A percentile compares a stretch with the other conserved stretches of the same genome.
Conservation (phyloP, 108 stramenopile species). For the Cyclotella atomus region DNA sequence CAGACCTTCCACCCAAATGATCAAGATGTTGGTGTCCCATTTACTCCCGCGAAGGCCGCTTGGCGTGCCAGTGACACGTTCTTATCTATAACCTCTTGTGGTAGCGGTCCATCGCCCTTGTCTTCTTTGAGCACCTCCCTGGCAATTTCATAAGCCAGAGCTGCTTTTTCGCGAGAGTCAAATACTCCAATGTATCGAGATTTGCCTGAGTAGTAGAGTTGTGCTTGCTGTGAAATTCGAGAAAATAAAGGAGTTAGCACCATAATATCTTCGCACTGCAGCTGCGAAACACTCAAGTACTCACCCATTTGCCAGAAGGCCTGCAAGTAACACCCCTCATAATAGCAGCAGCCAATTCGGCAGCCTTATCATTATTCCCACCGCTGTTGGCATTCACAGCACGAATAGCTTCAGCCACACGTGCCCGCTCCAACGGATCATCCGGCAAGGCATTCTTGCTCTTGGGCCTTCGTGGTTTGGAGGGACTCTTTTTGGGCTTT, state of each 20-base stretch:
- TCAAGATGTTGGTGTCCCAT: slow-evolving; percentile 26
- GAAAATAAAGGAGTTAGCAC: neutral
- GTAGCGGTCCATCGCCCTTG: slow-evolving; percentile 29
- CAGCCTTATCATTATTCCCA: slow-evolving; percentile 67
- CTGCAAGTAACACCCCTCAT: slow-evolving; percentile 63
- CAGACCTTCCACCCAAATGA: neutral
- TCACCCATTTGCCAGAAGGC: slow-evolving; percentile 64
- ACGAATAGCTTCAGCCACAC: slow-evolving; percentile 33
- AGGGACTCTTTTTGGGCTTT: slow-evolving; percentile 10
- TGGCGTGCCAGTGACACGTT: slow-evolving; percentile 79
- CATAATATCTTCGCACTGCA: neutral
- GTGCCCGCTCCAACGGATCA: slow-evolving; percentile 35
- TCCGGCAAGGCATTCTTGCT: slow-evolving; percentile 17
- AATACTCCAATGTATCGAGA: slow-evolving; percentile 78
- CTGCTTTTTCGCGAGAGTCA: slow-evolving; percentile 64
- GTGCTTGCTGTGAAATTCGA: slow-evolving; percentile 53
- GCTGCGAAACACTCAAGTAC: neutral
- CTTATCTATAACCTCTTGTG: slow-evolving; percentile 65
- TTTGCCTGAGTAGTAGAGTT: slow-evolving; percentile 73
- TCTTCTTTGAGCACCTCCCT: slow-evolving; percentile 63
- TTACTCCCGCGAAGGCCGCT: slow-evolving; percentile 88
- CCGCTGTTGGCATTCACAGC: slow-evolving; percentile 36
- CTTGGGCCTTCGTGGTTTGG: slow-evolving; percentile 13
- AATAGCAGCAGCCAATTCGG: slow-evolving; percentile 68
- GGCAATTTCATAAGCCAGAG: slow-evolving; percentile 67